phyloP scores from a whole-genome alignment of 305 asterid species.

The Ruellia speciosa region DNA sequence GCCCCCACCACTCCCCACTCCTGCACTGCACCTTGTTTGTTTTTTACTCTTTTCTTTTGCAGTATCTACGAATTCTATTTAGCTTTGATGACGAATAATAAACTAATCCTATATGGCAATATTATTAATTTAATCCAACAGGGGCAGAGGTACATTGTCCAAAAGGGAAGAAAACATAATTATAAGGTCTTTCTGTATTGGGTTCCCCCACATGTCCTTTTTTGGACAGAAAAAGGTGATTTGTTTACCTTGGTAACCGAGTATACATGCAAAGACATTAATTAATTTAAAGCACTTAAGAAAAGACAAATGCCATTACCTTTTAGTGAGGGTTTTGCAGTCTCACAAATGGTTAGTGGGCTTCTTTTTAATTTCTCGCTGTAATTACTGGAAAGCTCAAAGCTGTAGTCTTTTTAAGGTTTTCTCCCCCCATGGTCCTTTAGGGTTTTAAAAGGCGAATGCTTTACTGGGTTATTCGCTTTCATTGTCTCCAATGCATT shows the following conservation, averaged over 20 bases:
- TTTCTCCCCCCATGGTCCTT: slow-evolving; percentile 16
- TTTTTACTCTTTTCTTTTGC: background rate
- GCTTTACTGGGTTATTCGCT: slow-evolving; percentile 23
- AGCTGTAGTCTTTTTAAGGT: slow-evolving; percentile 2
- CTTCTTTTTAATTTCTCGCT: slow-evolving; percentile 8
- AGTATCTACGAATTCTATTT: background rate
- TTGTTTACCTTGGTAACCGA: slow-evolving; percentile 16
- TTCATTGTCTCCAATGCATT: slow-evolving; percentile 25
- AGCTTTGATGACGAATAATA: background rate
- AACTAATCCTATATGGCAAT: background rate
- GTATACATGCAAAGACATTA: background rate
- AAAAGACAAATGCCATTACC: slow-evolving; percentile 30
- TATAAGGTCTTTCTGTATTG: slow-evolving; percentile 9
- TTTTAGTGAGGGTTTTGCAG: slow-evolving; percentile 9
- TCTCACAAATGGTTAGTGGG: background rate
- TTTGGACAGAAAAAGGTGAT: slow-evolving; percentile 33
- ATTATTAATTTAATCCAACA: too few species aligned
- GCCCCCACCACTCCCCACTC: background rate
- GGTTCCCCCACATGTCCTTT: slow-evolving; percentile 1
- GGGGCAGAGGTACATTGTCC: background rate
- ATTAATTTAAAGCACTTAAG: background rate
- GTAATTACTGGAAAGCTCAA: slow-evolving; percentile 23
- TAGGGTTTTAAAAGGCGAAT: slow-evolving; percentile 33
- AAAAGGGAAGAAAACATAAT: slow-evolving; percentile 19
- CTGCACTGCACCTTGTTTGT: slow-evolving; percentile 11